Conservation (phyloP, 2,329 filamentous ascomycete genomes). For the Aureobasidium musti region DNA sequence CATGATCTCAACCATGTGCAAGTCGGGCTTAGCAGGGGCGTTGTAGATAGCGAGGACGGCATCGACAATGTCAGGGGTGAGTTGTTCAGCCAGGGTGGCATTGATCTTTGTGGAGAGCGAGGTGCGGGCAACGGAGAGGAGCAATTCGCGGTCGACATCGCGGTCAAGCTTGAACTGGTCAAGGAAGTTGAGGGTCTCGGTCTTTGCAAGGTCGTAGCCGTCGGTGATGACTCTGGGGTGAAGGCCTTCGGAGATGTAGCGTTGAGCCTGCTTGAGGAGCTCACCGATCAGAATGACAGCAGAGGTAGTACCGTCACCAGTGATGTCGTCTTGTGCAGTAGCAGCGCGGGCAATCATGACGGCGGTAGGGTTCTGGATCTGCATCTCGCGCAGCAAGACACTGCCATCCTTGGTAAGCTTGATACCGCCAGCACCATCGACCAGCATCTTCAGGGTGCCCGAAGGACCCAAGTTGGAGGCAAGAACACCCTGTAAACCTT, state of each 20-base stretch:
- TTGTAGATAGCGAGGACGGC: slow-evolving; percentile 93
- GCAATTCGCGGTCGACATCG: slow-evolving; percentile 88
- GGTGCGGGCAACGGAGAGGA: slow-evolving; percentile 89
- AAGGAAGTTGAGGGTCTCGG: slow-evolving; percentile 90
- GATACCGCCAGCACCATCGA: slow-evolving; percentile 71
- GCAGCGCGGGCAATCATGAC: slow-evolving; percentile 80
- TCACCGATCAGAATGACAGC: slow-evolving; percentile 95
- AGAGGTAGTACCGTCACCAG: slow-evolving; percentile 95
- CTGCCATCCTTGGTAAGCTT: slow-evolving; percentile 99
- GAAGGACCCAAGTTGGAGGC: slow-evolving; percentile 93
- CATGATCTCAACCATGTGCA: slow-evolving; percentile 99
- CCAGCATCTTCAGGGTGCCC: slow-evolving; percentile 93
- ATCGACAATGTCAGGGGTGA: slow-evolving; percentile 95
- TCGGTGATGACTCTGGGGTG: slow-evolving; percentile 97
- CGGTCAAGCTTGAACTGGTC: slow-evolving; percentile 88
- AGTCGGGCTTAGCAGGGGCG: slow-evolving; percentile 84
- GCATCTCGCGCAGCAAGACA: slow-evolving; percentile 73
- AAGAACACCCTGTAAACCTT: slow-evolving; percentile 75
- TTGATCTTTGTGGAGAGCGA: slow-evolving; percentile 96
- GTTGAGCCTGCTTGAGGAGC: slow-evolving; percentile 94
- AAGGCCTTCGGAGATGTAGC: slow-evolving; percentile 94
- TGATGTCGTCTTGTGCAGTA: slow-evolving; percentile 97
- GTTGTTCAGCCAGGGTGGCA: slow-evolving; percentile 79
- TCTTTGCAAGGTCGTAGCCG: slow-evolving; percentile 95
- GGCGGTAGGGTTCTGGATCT: slow-evolving; percentile 98